Evolutionary conservation across 2,329 filamentous ascomycete species (phyloP).

Genomic region (Blastomyces silverae): DNA sequence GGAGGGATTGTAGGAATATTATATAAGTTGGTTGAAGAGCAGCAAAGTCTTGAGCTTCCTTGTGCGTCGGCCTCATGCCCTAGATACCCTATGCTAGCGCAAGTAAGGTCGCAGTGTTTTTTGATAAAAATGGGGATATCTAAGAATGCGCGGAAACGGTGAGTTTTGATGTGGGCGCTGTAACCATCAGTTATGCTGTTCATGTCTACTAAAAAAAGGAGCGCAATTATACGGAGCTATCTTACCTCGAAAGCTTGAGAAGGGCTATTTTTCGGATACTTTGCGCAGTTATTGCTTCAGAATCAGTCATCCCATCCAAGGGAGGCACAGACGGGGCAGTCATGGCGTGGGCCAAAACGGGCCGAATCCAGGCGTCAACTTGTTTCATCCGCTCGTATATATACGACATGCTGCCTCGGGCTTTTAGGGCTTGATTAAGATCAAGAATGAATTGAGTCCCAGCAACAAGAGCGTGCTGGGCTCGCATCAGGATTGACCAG

Average conservation of each 20-base stretch:
- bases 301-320: slow-evolving; percentile 24
- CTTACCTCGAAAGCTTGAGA: slow-evolving; percentile 41
- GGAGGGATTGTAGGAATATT: slow-evolving; percentile 28
- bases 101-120: slow-evolving; percentile 39
- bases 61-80: slow-evolving; percentile 18
- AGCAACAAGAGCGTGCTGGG: slow-evolving; percentile 39
- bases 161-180: slow-evolving; percentile 43
- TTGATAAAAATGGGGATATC: slow-evolving; percentile 44
- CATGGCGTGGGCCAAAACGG: slow-evolving; percentile 33
- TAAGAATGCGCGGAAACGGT: slow-evolving; percentile 43
- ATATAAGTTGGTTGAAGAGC: slow-evolving; percentile 30
- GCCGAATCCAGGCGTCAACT: slow-evolving; percentile 37
- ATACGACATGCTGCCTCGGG: slow-evolving; percentile 33
- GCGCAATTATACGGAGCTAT: background rate
- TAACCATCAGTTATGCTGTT: background rate
- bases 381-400: slow-evolving; percentile 40
- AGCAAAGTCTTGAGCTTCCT: slow-evolving; percentile 29
- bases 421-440: slow-evolving; percentile 35
- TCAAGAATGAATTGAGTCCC: slow-evolving; percentile 40
- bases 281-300: slow-evolving; percentile 35
- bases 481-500: slow-evolving; percentile 40
- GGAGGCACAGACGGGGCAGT: slow-evolving; percentile 24
- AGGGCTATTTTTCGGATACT: slow-evolving; percentile 39
- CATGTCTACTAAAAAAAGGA: slow-evolving; percentile 13
- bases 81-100: slow-evolving; percentile 18